Conservation (phyloP, 345 rosid genomes). For the Mallotus nudiflorus region DNA sequence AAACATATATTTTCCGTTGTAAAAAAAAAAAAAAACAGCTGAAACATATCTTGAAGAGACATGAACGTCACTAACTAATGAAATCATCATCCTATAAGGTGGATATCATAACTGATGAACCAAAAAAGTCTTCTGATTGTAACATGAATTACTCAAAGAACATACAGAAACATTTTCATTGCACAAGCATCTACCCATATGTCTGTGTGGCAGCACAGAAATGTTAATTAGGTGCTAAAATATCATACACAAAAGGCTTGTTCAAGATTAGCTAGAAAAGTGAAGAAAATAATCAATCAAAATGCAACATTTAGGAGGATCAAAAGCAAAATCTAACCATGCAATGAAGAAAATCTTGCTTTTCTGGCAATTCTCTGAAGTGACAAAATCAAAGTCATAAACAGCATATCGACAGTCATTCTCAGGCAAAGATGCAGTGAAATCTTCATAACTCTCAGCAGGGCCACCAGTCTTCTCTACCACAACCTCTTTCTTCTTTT, state of each 20-base stretch:
- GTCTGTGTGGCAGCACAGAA: not conserved
- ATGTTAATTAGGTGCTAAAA: no score
- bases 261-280: not conserved
- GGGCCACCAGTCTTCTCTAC: constrained; percentile 72
- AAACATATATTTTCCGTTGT: no score
- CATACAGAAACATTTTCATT: not conserved
- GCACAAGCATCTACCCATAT: not conserved
- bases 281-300: not conserved
- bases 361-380: constrained; percentile 75
- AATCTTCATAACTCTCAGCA: constrained; percentile 64
- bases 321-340: constrained; percentile 44
- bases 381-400: constrained; percentile 68
- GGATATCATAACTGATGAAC: not conserved
- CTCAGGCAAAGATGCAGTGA: constrained; percentile 67
- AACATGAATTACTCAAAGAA: not conserved
- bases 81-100: not conserved
- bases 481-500: constrained; percentile 54
- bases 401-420: constrained; percentile 80
- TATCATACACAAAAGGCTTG: no score
- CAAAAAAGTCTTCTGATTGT: not conserved
- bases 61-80: not conserved
- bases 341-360: constrained; percentile 84
- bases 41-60: no score
- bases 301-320: not conserved
- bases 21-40: no score